These are phyloP conservation scores for Didymella arachidicola DNA, from an alignment of 2,329 filamentous ascomycete species.

Conservation along the genomic window DNA sequence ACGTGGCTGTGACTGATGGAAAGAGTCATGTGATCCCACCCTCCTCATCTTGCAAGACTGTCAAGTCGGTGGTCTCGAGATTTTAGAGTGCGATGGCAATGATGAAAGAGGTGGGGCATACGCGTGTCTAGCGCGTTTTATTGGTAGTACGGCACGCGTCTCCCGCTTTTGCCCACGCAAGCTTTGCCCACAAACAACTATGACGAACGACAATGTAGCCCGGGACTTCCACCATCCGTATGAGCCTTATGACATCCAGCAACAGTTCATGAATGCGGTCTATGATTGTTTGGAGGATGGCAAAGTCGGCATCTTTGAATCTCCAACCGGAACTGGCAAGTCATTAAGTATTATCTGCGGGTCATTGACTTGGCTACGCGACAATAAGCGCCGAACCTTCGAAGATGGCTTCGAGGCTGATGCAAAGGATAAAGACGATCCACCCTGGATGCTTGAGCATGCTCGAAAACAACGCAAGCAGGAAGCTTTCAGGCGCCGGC, in stretches of 20 bases:
- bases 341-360: slow-evolving; percentile 90
- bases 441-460: slow-evolving; percentile 84
- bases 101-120: neutral
- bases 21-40: neutral
- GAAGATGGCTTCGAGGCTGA: slow-evolving; percentile 61
- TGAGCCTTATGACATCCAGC: slow-evolving; percentile 85
- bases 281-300: slow-evolving; percentile 81
- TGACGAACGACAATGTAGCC: slow-evolving; percentile 24
- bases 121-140: slow-evolving; percentile 1
- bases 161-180: neutral
- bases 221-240: slow-evolving; percentile 85
- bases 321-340: slow-evolving; percentile 93
- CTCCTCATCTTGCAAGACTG: neutral
- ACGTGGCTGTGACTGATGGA: neutral
- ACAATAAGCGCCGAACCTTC: slow-evolving; percentile 72
- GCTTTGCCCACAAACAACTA: slow-evolving; percentile 13
- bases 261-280: slow-evolving; percentile 84
- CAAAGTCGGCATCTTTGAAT: slow-evolving; percentile 88
- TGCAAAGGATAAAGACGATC: slow-evolving; percentile 69
- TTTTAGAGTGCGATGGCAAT: neutral
- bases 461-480: slow-evolving; percentile 72
- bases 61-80: neutral
- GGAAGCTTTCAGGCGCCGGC: slow-evolving; percentile 70
- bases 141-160: neutral
- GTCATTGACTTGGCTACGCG: slow-evolving; percentile 87